Percentiles rank a stretch among this genome's conserved stretches.
phyloP scores from a whole-genome alignment of 371 early-diverging fungal species.

The Globomyces sp. region DNA sequence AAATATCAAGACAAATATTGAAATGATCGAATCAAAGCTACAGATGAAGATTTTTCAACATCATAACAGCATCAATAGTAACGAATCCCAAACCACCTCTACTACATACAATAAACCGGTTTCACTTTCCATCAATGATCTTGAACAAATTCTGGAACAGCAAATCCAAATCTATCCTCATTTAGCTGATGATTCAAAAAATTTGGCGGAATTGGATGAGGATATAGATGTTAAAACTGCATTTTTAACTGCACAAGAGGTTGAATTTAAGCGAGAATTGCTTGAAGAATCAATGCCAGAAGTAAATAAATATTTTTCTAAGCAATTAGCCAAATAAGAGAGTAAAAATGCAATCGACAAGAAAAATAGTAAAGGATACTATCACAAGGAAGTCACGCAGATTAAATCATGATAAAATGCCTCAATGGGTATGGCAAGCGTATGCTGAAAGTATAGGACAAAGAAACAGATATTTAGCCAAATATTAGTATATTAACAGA shows the following conservation, averaged over 20 bases:
- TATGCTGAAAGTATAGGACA: too few species aligned
- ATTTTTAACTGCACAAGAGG: neutral
- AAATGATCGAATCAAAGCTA: too few species aligned
- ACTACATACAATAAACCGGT: neutral
- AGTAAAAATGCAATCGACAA: neutral
- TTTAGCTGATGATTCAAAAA: neutral
- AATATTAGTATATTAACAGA: too few species aligned
- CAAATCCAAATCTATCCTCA: neutral
- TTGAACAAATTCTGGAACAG: neutral
- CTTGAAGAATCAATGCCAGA: neutral
- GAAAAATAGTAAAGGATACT: too few species aligned
- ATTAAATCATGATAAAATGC: too few species aligned
- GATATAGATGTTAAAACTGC: neutral
- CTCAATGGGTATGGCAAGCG: too few species aligned
- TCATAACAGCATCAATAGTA: too few species aligned
- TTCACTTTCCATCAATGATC: neutral
- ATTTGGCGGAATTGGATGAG: neutral
- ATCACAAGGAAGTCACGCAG: too few species aligned
- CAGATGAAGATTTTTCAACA: too few species aligned
- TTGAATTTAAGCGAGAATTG: neutral
- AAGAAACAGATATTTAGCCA: too few species aligned
- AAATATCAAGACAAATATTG: too few species aligned
- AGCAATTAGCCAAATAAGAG: neutral
- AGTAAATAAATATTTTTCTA: neutral
- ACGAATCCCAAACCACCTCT: too few species aligned